phyloP scores from a whole-genome alignment of 2,329 filamentous ascomycete genomes.

The Exutisphaerella laricina region DNA sequence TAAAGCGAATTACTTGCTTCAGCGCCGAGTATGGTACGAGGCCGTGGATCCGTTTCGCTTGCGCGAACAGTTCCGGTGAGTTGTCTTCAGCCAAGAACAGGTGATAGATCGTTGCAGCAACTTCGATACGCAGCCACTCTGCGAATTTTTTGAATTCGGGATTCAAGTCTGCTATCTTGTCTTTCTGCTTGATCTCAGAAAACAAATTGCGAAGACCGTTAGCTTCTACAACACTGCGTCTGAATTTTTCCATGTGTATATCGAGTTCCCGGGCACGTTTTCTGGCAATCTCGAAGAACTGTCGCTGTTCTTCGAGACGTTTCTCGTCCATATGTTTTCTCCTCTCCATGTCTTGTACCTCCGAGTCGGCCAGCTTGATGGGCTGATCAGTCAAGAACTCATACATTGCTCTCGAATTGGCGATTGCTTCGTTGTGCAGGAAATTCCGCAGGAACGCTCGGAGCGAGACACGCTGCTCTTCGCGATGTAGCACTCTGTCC shows the following conservation, averaged over 20 bases:
- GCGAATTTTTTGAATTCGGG: slow-evolving; percentile 97
- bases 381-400: slow-evolving; percentile 75
- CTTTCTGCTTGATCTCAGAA: slow-evolving; percentile 84
- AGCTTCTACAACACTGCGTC: slow-evolving; percentile 61
- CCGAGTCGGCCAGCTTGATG: slow-evolving; percentile 71
- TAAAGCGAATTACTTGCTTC: slow-evolving; percentile 95
- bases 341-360: slow-evolving; percentile 71
- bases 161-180: slow-evolving; percentile 79
- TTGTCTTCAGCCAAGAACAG: slow-evolving; percentile 97
- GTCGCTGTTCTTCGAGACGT: slow-evolving; percentile 83
- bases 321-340: slow-evolving; percentile 80
- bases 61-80: slow-evolving; percentile 90
- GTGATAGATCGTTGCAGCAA: slow-evolving; percentile 94
- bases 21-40: slow-evolving; percentile 87
- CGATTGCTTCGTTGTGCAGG: slow-evolving; percentile 76
- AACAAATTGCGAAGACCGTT: slow-evolving; percentile 93
- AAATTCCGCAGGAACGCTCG: slow-evolving; percentile 85
- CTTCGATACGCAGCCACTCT: slow-evolving; percentile 95
- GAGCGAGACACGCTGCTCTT: slow-evolving; percentile 85
- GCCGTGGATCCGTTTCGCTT: slow-evolving; percentile 89
- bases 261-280: slow-evolving; percentile 87
- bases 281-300: slow-evolving; percentile 92
- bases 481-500: slow-evolving; percentile 63
- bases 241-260: slow-evolving; percentile 89
- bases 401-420: slow-evolving; percentile 72